phyloP scores from a whole-genome alignment of 2,329 filamentous ascomycete species.

The Fusarium xyrophilum region DNA sequence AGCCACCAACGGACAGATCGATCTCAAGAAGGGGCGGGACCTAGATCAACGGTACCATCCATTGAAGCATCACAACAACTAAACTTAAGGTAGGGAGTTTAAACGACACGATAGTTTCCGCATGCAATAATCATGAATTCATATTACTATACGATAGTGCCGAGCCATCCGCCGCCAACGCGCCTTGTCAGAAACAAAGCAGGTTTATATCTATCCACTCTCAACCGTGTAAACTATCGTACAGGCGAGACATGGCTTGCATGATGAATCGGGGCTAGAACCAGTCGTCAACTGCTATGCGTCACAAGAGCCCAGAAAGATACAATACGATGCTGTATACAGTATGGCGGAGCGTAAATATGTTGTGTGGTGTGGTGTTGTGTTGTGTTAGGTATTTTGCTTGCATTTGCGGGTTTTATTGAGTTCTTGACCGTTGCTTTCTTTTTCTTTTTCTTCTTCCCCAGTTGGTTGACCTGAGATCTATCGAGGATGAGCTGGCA shows the following conservation, averaged over 20 bases:
- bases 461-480: conserved; percentile 36
- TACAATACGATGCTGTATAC: conserved; percentile 7
- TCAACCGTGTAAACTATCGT: conserved; percentile 9
- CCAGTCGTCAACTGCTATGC: conserved; percentile 24
- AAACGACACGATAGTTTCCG: conserved; percentile 27
- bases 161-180: conserved; percentile 18
- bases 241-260: conserved; percentile 38
- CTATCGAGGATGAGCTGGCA: conserved; percentile 28
- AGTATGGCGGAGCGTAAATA: conserved; percentile 11
- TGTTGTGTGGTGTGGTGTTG: background rate
- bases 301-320: conserved; percentile 22
- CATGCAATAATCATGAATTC: conserved; percentile 6
- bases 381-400: background rate
- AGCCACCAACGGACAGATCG: conserved; percentile 30
- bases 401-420: conserved; percentile 18
- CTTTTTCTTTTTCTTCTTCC: conserved; percentile 6
- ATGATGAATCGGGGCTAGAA: conserved; percentile 30
- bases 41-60: conserved; percentile 19
- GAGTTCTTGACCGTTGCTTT: background rate
- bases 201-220: background rate
- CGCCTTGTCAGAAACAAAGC: conserved; percentile 13
- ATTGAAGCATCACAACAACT: conserved; percentile 16
- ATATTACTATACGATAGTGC: conserved; percentile 19
- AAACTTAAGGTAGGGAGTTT: background rate
- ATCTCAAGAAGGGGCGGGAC: conserved; percentile 28